phyloP scores from a whole-genome alignment of 2,329 filamentous ascomycete species.

The Venturia asperata region DNA sequence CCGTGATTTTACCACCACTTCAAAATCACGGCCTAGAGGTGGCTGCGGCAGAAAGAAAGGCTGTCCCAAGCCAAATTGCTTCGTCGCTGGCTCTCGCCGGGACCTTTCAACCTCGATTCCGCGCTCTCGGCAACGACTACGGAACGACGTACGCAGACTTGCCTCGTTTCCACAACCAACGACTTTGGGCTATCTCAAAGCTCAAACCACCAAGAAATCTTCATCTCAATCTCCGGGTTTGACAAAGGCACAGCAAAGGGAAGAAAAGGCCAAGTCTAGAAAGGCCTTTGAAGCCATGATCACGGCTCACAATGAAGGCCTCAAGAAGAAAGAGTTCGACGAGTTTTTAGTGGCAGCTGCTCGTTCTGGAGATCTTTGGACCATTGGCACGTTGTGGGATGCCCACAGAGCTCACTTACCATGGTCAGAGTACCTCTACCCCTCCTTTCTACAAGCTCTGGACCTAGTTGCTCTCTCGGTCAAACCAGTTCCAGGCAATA shows the following conservation, averaged over 20 bases:
- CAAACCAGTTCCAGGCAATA: background rate
- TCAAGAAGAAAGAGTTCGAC: background rate
- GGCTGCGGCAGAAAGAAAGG: background rate
- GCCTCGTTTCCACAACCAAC: background rate
- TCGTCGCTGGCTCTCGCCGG: background rate
- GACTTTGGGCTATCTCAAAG: background rate
- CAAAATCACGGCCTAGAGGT: slow-evolving; percentile 1
- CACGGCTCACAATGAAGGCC: background rate
- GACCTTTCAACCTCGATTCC: background rate
- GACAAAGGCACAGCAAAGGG: background rate
- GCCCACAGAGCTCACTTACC: background rate
- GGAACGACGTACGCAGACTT: background rate
- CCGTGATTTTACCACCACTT: background rate
- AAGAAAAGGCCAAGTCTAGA: background rate
- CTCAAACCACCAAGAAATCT: background rate
- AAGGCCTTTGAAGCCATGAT: background rate
- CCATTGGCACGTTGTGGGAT: background rate
- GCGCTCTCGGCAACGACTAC: background rate
- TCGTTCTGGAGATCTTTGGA: background rate
- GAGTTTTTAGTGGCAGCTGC: background rate
- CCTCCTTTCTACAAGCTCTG: background rate
- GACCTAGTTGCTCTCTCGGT: background rate
- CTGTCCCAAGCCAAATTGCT: background rate
- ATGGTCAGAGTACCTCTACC: background rate
- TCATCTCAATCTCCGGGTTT: background rate